phyloP scores from a whole-genome alignment of 2,329 filamentous ascomycete genomes.

The Geosmithia flava region DNA sequence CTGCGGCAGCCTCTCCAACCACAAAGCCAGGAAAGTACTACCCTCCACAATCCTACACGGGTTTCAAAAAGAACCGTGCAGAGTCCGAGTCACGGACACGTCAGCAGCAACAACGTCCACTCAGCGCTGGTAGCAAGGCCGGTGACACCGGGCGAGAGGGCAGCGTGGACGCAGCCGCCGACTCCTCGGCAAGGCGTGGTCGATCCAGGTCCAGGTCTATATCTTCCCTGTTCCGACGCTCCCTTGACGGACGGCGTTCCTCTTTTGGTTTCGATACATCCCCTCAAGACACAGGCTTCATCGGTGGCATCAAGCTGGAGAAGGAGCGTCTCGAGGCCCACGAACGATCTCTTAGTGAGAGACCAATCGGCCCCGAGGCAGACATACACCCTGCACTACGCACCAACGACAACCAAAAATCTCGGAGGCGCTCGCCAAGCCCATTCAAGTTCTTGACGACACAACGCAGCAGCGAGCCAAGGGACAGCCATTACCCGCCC shows the following conservation, averaged over 20 bases:
- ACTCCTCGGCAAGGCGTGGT: background rate
- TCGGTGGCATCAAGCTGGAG: conserved; percentile 28
- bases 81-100: background rate
- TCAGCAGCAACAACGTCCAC: background rate
- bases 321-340: conserved; percentile 20
- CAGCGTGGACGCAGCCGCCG: background rate
- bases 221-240: conserved; percentile 18
- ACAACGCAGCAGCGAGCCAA: conserved; percentile 5
- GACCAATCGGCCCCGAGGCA: conserved; percentile 11
- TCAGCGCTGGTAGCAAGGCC: background rate
- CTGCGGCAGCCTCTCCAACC: background rate
- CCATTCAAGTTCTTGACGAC: conserved; percentile 10
- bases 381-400: conserved; percentile 22
- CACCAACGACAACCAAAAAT: conserved; percentile 3
- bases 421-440: conserved; percentile 12
- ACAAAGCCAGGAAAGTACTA: background rate
- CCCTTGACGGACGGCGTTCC: conserved; percentile 19
- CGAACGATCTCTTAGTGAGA: conserved; percentile 13
- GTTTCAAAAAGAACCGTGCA: background rate
- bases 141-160: background rate
- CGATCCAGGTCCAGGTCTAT: conserved; percentile 18
- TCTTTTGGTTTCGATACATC: conserved; percentile 14
- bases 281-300: conserved; percentile 19
- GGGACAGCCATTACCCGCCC: conserved; percentile 19
- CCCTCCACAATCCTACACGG: background rate